These are phyloP conservation scores for Sugiyamaella smithiae DNA, from an alignment of 805 yeast species.

Conservation along the genomic window DNA sequence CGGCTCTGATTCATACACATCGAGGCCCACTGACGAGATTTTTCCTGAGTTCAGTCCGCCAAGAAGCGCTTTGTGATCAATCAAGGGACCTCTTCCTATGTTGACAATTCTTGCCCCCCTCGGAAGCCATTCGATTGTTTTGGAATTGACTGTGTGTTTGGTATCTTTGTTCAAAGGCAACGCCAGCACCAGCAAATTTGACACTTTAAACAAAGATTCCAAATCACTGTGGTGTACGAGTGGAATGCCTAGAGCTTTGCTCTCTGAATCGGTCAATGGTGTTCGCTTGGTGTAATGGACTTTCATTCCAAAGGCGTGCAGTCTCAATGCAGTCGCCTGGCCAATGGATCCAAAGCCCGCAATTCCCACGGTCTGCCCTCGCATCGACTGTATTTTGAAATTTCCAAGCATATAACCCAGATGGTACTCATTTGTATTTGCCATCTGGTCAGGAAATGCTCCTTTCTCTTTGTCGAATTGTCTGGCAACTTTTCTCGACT, in stretches of 20 bases:
- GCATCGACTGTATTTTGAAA: conserved; percentile 54
- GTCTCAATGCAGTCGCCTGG: conserved; percentile 54
- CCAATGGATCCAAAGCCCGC: conserved; percentile 81
- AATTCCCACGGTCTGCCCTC: conserved; percentile 56
- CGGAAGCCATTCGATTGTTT: conserved; percentile 46
- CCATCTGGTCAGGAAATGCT: too few relatives aligned
- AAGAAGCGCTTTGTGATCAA: conserved; percentile 64
- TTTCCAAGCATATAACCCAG: conserved; percentile 47
- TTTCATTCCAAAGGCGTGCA: conserved; percentile 60
- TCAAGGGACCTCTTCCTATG: conserved; percentile 70
- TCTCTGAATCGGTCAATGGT: conserved; percentile 37
- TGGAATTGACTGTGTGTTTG: conserved; percentile 48
- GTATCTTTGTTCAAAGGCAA: conserved; percentile 66
- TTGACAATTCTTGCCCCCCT: conserved; percentile 63
- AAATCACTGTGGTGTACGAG: conserved; percentile 47
- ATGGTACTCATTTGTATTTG: conserved; percentile 13
- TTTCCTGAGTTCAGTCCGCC: conserved; percentile 58
- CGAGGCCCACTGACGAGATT: conserved; percentile 65
- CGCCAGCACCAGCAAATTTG: conserved; percentile 61
- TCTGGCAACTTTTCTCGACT: conserved; percentile 38
- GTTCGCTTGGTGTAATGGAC: conserved; percentile 60
- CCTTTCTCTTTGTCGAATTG: conserved; percentile 18
- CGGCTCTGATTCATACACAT: conserved; percentile 69
- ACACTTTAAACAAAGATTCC: conserved; percentile 39
- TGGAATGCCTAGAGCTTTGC: conserved; percentile 39